Evolutionary conservation across 495 filamentous ascomycete species (phyloP).

Genomic region (Glutinoglossum americanum): DNA sequence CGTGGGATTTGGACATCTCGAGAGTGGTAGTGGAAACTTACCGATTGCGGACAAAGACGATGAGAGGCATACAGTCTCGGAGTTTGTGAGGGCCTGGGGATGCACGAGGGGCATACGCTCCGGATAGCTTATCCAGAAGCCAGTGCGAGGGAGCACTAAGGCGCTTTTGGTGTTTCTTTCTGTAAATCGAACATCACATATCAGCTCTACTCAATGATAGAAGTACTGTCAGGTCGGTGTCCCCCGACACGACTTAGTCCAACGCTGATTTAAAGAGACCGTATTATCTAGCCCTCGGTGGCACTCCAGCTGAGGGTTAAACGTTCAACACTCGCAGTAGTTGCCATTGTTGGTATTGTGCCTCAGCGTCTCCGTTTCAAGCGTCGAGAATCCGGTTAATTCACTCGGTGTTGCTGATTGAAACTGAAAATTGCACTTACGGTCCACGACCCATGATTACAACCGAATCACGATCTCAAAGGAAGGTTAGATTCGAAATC

Average conservation of each 20-base stretch:
- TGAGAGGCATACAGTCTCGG: constrained; percentile 93
- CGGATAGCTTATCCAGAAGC: constrained; percentile 98
- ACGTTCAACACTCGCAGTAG: neutral
- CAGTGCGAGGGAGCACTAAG: constrained; percentile 96
- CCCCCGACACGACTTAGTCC: neutral
- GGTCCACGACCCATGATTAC: constrained; percentile 40
- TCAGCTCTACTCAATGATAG: constrained; percentile 7
- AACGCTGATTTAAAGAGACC: neutral
- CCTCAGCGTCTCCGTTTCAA: neutral
- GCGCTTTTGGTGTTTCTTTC: constrained; percentile 99
- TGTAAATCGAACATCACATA: constrained; percentile 17
- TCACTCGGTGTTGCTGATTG: neutral
- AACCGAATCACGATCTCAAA: constrained; percentile 3
- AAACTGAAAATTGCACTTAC: constrained; percentile 21
- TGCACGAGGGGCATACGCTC: constrained; percentile 87
- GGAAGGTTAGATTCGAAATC: neutral
- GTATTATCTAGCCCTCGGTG: neutral
- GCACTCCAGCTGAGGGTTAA: neutral
- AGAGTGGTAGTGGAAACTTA: constrained; percentile 16
- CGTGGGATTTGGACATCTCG: neutral
- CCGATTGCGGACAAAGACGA: constrained; percentile 96
- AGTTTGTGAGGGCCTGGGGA: constrained; percentile 98
- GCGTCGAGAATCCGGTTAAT: neutral
- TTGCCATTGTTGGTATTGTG: neutral
- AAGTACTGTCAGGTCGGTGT: too few relatives aligned